A percentile compares a stretch with the other conserved stretches of the same genome.
These are phyloP conservation scores for Styphnolobium japonicum DNA, from an alignment of 306 rosid genomes.

Conservation along the genomic window DNA sequence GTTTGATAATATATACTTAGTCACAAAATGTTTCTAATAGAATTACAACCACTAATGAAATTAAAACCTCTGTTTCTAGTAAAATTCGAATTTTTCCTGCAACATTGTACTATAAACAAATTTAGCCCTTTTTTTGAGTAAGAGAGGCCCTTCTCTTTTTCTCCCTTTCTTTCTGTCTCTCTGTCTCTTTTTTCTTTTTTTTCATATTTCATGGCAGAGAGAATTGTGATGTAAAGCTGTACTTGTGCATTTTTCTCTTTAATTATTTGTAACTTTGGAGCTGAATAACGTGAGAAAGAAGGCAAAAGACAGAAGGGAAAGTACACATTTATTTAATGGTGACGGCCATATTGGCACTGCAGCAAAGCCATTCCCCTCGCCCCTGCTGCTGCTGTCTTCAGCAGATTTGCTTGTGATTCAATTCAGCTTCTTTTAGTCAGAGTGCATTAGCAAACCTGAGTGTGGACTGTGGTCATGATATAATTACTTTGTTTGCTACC, in stretches of 20 bases:
- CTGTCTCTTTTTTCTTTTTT: neutral
- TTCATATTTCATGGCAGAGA: neutral
- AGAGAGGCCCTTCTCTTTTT: neutral
- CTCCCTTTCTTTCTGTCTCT: neutral
- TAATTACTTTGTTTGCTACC: neutral
- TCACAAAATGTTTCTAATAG: no score
- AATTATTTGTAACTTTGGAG: neutral
- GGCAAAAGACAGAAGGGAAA: neutral
- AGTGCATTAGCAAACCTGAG: neutral
- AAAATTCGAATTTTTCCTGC: no score
- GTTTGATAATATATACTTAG: no score
- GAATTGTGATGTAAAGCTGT: neutral
- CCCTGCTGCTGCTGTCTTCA: neutral
- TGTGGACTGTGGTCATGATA: neutral
- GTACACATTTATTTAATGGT: neutral
- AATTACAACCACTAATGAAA: no score
- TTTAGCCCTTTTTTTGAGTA: neutral
- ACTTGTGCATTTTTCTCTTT: neutral
- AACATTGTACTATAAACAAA: slow-evolving; percentile 5
- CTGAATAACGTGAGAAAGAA: slow-evolving; percentile 6
- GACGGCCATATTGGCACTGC: neutral
- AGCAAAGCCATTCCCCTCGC: slow-evolving; percentile 1
- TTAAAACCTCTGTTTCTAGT: no score
- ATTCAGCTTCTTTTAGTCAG: neutral
- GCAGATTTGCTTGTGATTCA: slow-evolving; percentile 14